These are phyloP conservation scores for Sideroxylon spinosum DNA, from an alignment of 179 eudicot species.

Conservation along the genomic window DNA sequence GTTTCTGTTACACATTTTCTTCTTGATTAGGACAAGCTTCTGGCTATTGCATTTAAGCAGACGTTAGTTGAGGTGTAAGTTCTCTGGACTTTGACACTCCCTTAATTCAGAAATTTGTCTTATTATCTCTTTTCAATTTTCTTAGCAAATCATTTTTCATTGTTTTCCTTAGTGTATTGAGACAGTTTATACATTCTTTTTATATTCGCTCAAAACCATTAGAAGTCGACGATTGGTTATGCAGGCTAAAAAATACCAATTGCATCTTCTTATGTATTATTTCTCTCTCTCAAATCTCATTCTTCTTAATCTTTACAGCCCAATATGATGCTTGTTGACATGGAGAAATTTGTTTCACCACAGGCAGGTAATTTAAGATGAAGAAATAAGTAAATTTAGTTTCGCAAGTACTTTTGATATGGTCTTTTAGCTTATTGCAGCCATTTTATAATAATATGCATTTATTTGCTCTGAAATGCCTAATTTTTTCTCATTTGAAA, in stretches of 20 bases:
- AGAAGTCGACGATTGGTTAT: neutral
- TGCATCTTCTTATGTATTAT: neutral
- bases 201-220: neutral
- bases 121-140: neutral
- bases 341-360: conserved; percentile 82
- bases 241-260: neutral
- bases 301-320: conserved; percentile 56
- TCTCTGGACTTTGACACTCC: conserved; percentile 10
- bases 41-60: conserved; percentile 86
- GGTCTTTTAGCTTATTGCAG: neutral
- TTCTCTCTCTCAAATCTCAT: neutral
- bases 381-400: neutral
- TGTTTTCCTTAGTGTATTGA: neutral
- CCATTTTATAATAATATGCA: conserved; percentile 11
- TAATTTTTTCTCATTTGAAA: neutral
- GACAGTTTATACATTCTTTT: neutral
- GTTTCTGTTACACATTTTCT: conserved; percentile 1
- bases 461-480: neutral
- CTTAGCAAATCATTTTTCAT: neutral
- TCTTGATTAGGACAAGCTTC: conserved; percentile 63
- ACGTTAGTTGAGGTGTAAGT: conserved; percentile 82
- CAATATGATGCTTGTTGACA: conserved; percentile 87
- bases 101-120: neutral
- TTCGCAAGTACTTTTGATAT: neutral
- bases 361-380: conserved; percentile 49